Evolutionary conservation across 805 yeast genomes (phyloP), one percentile per base, ranked within the genome.

Genomic region (Zygosaccharomyces kombuchaensis): DNA sequence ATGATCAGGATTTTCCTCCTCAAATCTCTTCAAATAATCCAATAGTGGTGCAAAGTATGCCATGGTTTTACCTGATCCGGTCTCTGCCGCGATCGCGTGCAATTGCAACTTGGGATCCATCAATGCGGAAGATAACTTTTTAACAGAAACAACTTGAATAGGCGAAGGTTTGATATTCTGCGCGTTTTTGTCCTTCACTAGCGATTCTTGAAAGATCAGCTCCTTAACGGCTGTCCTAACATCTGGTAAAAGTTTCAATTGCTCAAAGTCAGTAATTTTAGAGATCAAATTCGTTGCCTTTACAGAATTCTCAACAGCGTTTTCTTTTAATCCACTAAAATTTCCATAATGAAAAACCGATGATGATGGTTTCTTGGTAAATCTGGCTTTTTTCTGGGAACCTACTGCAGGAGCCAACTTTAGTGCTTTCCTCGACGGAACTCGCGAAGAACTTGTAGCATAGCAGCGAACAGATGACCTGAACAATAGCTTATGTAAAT

Each of bases 31-130:
- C 51, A 90, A 65, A 51, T 77, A 79, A 39, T 87, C 84, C 31
- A 90, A 52, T 29, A 91, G 51, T 0, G 96, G 90, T 0, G 85
- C 80, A 49, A 93, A 60, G 59, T 90, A 91, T 0, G 97, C 89
- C 81, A 96, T 81, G 0, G 99, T 91, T 61, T 91, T 91, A 7
- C 99, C 99, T 0, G 96, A 84, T 0, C 99, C 99, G 0, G 99
- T 91, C 62, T 93, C 98, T 2, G 97, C 96, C 0, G 98, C 97
- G 44, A 91, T 65, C 2, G 93, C 79, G 70, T 79, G 87, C 0
- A 82, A 75, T 53, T 81, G 80, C 40, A 81, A 56, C 47, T 72
- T 67, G 6, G 62, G 63, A 21, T 65, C 65, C 67, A 65, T 64
- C 12, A 70, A 47, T 7, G 53, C 46, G 36, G 60, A 56, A 1